Evolutionary conservation across 352 stramenopile genomes (phyloP).

Genomic region (Phytophthora fragariae): DNA sequence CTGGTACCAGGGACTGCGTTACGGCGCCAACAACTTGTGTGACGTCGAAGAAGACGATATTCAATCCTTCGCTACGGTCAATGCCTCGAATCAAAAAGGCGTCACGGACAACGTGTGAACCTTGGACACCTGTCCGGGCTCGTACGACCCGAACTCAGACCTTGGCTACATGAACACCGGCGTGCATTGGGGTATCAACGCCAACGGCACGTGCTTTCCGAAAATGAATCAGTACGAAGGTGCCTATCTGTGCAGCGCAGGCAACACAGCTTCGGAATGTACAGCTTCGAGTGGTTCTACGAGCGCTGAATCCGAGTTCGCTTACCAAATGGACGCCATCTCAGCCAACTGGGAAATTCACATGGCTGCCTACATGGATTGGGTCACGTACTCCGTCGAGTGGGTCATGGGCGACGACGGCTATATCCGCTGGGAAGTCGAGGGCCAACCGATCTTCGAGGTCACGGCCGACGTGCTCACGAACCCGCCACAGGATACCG

Average conservation of each 20-base stretch:
- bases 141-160: slow-evolving; percentile 40
- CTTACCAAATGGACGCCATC: slow-evolving; percentile 92
- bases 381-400: slow-evolving; percentile 21
- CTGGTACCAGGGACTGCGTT: slow-evolving; percentile 40
- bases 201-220: slow-evolving; percentile 32
- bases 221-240: slow-evolving; percentile 43
- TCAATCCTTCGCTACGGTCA: slow-evolving; percentile 35
- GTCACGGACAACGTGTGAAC: slow-evolving; percentile 47
- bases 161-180: slow-evolving; percentile 34
- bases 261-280: slow-evolving; percentile 38
- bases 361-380: slow-evolving; percentile 66
- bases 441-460: slow-evolving; percentile 18
- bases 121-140: slow-evolving; percentile 34
- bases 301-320: slow-evolving; percentile 30
- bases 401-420: slow-evolving; percentile 20
- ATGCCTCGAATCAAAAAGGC: slow-evolving; percentile 26
- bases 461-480: slow-evolving; percentile 19
- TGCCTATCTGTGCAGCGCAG: slow-evolving; percentile 47
- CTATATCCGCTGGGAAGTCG: slow-evolving; percentile 20
- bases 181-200: slow-evolving; percentile 40
- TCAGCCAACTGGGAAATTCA: slow-evolving; percentile 89
- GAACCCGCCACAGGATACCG: slow-evolving; percentile 54
- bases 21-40: slow-evolving; percentile 47
- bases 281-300: slow-evolving; percentile 31
- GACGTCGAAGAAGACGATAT: slow-evolving; percentile 27